Evolutionary conservation across 805 yeast genomes (phyloP).

Genomic region (Metschnikowia dekortorum): DNA sequence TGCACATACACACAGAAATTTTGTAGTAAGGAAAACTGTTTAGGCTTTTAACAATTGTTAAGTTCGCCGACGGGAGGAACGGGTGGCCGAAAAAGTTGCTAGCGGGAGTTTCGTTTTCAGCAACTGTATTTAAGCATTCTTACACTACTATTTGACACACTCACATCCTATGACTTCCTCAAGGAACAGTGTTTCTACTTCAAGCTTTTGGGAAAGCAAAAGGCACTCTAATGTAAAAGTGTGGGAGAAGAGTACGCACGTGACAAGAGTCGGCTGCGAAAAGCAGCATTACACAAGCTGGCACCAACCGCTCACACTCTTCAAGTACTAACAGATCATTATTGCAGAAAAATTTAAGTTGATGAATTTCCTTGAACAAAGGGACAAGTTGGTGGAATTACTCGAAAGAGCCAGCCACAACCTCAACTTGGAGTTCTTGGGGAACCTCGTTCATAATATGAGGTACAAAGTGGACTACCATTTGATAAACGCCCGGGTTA

Average conservation of each 20-base stretch:
- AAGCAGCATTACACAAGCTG: constrained; percentile 6
- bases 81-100: too few relatives aligned
- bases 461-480: constrained; percentile 31
- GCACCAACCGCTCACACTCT: background rate
- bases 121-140: too few relatives aligned
- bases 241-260: background rate
- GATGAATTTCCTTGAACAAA: constrained; percentile 5
- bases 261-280: constrained; percentile 2
- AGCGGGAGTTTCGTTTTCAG: too few relatives aligned
- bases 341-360: background rate
- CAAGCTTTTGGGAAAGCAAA: background rate
- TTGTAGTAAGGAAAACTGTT: too few relatives aligned
- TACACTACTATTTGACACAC: too few relatives aligned
- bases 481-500: constrained; percentile 31
- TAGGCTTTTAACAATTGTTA: too few relatives aligned
- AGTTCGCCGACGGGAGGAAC: too few relatives aligned
- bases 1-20: too few relatives aligned
- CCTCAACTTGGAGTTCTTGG: constrained; percentile 9
- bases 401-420: constrained; percentile 11
- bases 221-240: background rate
- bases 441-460: constrained; percentile 20
- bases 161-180: too few relatives aligned
- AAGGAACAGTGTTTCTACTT: background rate
- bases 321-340: background rate
- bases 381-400: constrained; percentile 7